phyloP scores from a whole-genome alignment of 2,329 filamentous ascomycete species.

The Blumeria graminis region DNA sequence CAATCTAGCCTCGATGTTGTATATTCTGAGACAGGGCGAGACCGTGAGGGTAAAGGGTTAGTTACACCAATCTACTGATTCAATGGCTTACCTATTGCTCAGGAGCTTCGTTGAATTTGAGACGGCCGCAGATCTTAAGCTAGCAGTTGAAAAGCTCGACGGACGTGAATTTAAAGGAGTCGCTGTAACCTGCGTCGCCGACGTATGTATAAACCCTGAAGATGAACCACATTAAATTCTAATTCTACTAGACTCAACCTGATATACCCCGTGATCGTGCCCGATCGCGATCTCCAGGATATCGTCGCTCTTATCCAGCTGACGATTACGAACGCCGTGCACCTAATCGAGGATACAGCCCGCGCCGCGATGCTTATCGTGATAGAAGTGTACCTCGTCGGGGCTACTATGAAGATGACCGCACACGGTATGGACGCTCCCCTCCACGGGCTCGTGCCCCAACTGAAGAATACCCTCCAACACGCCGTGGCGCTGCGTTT shows the following conservation, averaged over 20 bases:
- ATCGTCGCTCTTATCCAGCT: constrained; percentile 45
- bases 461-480: constrained; percentile 55
- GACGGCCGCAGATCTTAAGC: constrained; percentile 67
- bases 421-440: constrained; percentile 52
- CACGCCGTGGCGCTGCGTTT: constrained; percentile 31
- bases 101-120: constrained; percentile 92
- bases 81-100: constrained; percentile 5
- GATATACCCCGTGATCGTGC: constrained; percentile 44
- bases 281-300: constrained; percentile 54
- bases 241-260: constrained; percentile 40
- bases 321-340: constrained; percentile 73
- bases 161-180: constrained; percentile 79
- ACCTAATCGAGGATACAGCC: constrained; percentile 62
- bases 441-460: constrained; percentile 49
- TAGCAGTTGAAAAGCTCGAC: constrained; percentile 86
- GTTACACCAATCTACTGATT: constrained; percentile 16
- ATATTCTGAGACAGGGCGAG: constrained; percentile 86
- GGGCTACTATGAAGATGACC: constrained; percentile 61
- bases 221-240: constrained; percentile 5
- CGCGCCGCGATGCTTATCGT: constrained; percentile 63
- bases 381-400: constrained; percentile 61
- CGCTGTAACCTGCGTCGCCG: constrained; percentile 62
- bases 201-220: constrained; percentile 32
- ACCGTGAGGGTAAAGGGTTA: constrained; percentile 79
- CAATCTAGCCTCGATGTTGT: constrained; percentile 93